These are phyloP conservation scores for Schizochytrium sp. DNA, from an alignment of 108 stramenopile genomes.

Conservation along the genomic window DNA sequence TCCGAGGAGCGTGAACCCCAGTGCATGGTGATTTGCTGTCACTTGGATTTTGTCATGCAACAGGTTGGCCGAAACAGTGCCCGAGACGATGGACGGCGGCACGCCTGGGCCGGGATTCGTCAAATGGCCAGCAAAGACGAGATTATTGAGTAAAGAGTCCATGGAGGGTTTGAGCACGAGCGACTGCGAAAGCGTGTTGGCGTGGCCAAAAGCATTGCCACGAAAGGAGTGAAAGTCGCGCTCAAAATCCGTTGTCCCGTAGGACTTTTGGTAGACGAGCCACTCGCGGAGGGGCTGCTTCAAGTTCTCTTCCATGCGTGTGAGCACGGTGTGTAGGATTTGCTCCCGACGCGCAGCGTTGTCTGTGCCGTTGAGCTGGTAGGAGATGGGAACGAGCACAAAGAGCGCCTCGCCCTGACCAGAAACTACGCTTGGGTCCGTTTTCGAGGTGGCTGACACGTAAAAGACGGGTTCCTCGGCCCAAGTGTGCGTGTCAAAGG, in stretches of 20 bases:
- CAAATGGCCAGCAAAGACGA: constrained; percentile 1
- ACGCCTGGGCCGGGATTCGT: constrained; percentile 2
- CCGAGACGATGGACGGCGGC: background rate
- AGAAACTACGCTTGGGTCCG: background rate
- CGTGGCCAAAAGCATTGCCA: background rate
- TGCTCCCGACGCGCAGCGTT: background rate
- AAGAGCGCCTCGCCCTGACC: constrained; percentile 12
- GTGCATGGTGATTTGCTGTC: no score
- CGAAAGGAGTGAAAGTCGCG: background rate
- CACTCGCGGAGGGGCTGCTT: background rate
- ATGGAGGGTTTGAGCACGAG: constrained; percentile 8
- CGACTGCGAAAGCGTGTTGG: background rate
- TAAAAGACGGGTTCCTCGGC: background rate
- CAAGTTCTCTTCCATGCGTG: background rate
- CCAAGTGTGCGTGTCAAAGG: background rate
- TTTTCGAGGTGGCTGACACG: background rate
- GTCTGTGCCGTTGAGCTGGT: constrained; percentile 5
- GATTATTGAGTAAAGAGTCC: background rate
- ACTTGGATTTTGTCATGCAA: background rate
- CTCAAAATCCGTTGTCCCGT: background rate
- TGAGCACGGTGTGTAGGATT: background rate
- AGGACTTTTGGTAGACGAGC: background rate
- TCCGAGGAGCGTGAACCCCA: no score
- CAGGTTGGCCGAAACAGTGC: background rate
- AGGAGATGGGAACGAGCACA: constrained; percentile 8